A percentile compares a stretch with the other conserved stretches of the same genome.
phyloP scores from a whole-genome alignment of 1,139 yeast genomes.

The Kodamaea suecica region DNA sequence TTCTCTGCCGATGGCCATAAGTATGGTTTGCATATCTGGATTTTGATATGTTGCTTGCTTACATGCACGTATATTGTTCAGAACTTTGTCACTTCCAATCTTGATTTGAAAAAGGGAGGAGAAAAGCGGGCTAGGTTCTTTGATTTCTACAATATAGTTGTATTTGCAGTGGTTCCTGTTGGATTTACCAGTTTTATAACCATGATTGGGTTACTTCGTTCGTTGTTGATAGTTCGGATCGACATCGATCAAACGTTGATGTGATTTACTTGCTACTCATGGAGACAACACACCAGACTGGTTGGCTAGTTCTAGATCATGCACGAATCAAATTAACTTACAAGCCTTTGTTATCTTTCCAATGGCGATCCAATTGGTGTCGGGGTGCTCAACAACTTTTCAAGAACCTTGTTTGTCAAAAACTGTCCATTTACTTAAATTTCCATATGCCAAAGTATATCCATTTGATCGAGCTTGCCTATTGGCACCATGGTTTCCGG shows the following conservation, averaged over 20 bases:
- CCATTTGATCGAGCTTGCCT: too few species aligned
- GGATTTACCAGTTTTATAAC: constrained; percentile 93
- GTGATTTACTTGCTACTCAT: too few species aligned
- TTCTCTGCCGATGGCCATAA: constrained; percentile 48
- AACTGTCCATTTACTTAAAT: too few species aligned
- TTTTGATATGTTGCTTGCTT: constrained; percentile 76
- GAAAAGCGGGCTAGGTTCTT: constrained; percentile 57
- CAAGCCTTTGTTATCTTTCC: too few species aligned
- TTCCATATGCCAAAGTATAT: too few species aligned
- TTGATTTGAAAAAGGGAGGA: constrained; percentile 46
- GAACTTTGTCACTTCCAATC: constrained; percentile 83
- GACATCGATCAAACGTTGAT: constrained; percentile 49
- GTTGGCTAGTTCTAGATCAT: too few species aligned
- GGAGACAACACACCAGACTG: too few species aligned
- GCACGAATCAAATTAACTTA: too few species aligned
- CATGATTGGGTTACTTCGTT: constrained; percentile 77
- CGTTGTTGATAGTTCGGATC: constrained; percentile 68
- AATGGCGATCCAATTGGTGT: too few species aligned
- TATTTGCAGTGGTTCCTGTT: constrained; percentile 95
- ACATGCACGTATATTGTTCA: constrained; percentile 85
- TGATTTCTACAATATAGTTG: constrained; percentile 80
- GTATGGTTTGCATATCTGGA: constrained; percentile 88
- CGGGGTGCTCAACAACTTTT: too few species aligned
- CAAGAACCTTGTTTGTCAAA: too few species aligned
- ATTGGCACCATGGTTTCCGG: too few species aligned